These are phyloP conservation scores for Medicago arabica DNA, from an alignment of 306 rosid species.

Conservation along the genomic window DNA sequence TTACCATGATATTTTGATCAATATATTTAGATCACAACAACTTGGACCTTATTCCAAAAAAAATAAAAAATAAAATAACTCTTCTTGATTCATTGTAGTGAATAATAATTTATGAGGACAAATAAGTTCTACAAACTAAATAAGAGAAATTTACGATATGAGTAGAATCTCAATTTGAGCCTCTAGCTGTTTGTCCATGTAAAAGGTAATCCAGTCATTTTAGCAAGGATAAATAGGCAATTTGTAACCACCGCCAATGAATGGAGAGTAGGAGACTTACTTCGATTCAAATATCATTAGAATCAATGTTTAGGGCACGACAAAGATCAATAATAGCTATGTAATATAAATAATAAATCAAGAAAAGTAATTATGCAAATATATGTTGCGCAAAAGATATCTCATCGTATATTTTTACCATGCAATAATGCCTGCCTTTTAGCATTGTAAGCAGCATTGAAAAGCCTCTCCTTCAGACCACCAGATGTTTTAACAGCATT, in stretches of 20 bases:
- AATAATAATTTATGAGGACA: neutral
- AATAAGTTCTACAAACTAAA: conserved; percentile 6
- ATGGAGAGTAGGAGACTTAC: conserved; percentile 12
- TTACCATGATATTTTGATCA: conserved; percentile 11
- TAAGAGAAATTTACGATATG: conserved; percentile 15
- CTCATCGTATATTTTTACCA: conserved; percentile 55
- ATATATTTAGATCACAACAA: neutral
- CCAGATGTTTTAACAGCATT: conserved; percentile 95
- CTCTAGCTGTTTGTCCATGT: neutral
- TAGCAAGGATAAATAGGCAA: conserved; percentile 20
- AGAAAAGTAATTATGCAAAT: conserved; percentile 8
- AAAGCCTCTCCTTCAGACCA: conserved; percentile 79
- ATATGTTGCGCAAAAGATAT: conserved; percentile 18
- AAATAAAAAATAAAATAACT: neutral
- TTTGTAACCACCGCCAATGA: conserved; percentile 3
- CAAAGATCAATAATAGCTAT: conserved; percentile 13
- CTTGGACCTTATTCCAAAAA: conserved; percentile 7
- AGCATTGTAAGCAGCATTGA: conserved; percentile 94
- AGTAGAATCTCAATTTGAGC: neutral
- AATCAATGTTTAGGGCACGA: conserved; percentile 28
- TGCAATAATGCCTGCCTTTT: conserved; percentile 85
- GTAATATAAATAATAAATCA: conserved; percentile 21
- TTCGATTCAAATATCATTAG: conserved; percentile 25
- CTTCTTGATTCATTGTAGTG: conserved; percentile 9
- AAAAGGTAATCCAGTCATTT: conserved; percentile 6